Conservation (phyloP, 2,329 filamentous ascomycete species). For the Emergomyces pasteurianus region DNA sequence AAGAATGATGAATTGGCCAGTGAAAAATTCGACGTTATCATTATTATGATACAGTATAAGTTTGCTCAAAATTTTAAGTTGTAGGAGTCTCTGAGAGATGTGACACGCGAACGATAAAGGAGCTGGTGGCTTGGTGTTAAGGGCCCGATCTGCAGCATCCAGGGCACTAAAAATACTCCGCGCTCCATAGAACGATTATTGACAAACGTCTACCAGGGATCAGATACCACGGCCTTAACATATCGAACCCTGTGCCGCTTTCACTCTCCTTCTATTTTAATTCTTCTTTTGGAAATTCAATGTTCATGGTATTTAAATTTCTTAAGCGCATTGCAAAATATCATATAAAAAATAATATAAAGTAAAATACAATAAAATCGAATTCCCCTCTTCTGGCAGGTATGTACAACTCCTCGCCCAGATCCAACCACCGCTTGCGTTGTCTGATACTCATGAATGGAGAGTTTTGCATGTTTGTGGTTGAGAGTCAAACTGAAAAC, state of each 20-base stretch:
- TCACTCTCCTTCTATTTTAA: background rate
- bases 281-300: background rate
- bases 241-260: background rate
- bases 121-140: background rate
- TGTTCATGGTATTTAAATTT: background rate
- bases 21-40: background rate
- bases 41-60: too few species aligned
- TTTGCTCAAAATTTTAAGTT: background rate
- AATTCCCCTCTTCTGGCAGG: background rate
- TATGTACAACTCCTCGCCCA: background rate
- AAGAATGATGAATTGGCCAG: background rate
- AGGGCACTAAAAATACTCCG: background rate
- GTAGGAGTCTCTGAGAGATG: background rate
- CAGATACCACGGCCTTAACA: background rate
- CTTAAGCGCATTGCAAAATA: background rate
- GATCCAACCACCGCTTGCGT: background rate
- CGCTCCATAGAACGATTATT: too few species aligned
- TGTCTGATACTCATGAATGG: background rate
- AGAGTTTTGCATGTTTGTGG: background rate
- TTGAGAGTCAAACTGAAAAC: background rate
- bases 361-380: too few species aligned
- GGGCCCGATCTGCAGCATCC: background rate
- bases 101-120: background rate
- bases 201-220: background rate
- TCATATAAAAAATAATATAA: too few species aligned